Conservation (phyloP, 208 protist species). For the Crithidia acanthocephali region DNA sequence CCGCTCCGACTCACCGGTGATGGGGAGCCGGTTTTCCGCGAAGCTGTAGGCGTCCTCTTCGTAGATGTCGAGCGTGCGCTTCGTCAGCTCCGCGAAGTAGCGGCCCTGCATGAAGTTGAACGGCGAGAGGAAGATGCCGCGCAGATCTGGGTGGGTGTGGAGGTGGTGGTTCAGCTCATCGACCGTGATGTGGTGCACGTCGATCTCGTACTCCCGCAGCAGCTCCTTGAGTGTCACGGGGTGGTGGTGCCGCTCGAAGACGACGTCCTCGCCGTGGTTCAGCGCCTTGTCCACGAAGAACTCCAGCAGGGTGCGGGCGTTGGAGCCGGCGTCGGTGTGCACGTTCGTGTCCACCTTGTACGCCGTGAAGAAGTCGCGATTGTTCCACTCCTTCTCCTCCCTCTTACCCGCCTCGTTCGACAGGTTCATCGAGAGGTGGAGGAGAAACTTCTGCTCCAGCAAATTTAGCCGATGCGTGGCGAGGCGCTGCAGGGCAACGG, state of each 20-base stretch:
- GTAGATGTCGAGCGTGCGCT: conserved; percentile 81
- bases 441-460: conserved; percentile 93
- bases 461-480: conserved; percentile 86
- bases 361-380: conserved; percentile 90
- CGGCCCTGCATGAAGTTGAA: conserved; percentile 93
- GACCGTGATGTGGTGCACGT: conserved; percentile 79
- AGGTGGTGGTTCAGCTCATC: conserved; percentile 89
- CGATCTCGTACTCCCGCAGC: conserved; percentile 76
- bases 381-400: conserved; percentile 91
- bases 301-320: conserved; percentile 87
- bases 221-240: conserved; percentile 86
- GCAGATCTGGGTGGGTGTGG: conserved; percentile 67
- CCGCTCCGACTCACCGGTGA: conserved; percentile 72
- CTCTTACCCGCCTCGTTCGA: conserved; percentile 74
- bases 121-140: conserved; percentile 76
- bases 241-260: conserved; percentile 81
- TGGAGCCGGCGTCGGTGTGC: conserved; percentile 86
- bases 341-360: conserved; percentile 94
- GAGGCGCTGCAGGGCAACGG: conserved; percentile 76
- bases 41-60: conserved; percentile 88
- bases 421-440: conserved; percentile 94
- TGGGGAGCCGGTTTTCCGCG: conserved; percentile 83
- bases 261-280: conserved; percentile 89
- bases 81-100: conserved; percentile 94
- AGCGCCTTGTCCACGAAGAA: conserved; percentile 92